These are phyloP conservation scores for Botrytis pseudocinerea DNA, from an alignment of 2,329 filamentous ascomycete species.

Conservation along the genomic window DNA sequence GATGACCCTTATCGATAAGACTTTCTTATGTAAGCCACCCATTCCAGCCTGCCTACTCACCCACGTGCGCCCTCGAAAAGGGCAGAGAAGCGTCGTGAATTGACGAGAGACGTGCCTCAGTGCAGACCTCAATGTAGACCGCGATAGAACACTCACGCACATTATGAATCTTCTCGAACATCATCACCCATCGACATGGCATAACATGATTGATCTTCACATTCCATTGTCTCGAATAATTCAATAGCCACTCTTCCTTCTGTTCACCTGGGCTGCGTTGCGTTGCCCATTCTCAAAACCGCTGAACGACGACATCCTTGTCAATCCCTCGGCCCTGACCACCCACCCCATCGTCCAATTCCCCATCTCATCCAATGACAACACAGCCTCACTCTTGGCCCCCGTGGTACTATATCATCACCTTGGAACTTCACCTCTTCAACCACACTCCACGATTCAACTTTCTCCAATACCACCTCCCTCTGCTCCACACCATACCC, in stretches of 20 bases:
- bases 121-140: too few relatives aligned
- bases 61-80: neutral
- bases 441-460: neutral
- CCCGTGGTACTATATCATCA: neutral
- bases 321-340: neutral
- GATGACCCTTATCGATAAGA: conserved; percentile 1
- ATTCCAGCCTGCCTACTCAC: neutral
- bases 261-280: too few relatives aligned
- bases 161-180: neutral
- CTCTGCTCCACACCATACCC: neutral
- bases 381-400: conserved; percentile 16
- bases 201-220: neutral
- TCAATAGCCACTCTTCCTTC: neutral
- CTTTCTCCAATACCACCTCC: neutral
- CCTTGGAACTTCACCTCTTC: neutral
- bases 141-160: neutral
- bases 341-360: neutral
- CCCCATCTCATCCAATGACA: neutral
- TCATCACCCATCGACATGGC: neutral
- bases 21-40: neutral
- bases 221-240: neutral
- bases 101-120: neutral
- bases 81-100: neutral
- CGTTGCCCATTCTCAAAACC: too few relatives aligned
- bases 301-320: neutral